A percentile compares a stretch with the other conserved stretches of the same genome.
Conservation (phyloP, 495 filamentous ascomycete genomes). For the Parachaetomium inaequale region DNA sequence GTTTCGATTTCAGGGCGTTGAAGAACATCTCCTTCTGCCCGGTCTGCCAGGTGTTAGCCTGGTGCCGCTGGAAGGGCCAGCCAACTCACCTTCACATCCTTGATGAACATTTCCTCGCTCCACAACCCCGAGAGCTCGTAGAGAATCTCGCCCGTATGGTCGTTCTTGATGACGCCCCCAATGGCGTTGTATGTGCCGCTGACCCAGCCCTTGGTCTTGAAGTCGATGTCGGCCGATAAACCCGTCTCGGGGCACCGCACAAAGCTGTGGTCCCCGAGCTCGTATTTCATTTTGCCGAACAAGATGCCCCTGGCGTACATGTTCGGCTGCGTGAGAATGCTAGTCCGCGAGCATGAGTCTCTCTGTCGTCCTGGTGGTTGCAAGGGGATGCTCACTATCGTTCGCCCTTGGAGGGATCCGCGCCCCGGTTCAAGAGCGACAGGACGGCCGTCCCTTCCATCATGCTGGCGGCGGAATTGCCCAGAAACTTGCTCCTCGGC, state of each 20-base stretch:
- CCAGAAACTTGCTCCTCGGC: conserved; percentile 92
- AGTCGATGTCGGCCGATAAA: conserved; percentile 89
- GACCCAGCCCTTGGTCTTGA: conserved; percentile 98
- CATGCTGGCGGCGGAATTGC: conserved; percentile 95
- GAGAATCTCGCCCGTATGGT: conserved; percentile 75
- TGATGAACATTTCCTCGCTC: conserved; percentile 91
- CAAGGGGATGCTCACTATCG: conserved; percentile 65
- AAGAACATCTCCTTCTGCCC: conserved; percentile 86
- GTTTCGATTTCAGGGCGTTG: conserved; percentile 72
- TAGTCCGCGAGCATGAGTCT: conserved; percentile 30
- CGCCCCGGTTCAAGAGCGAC: conserved; percentile 72
- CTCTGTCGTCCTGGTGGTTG: no score
- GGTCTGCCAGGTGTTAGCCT: conserved; percentile 52
- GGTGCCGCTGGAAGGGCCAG: conserved; percentile 9
- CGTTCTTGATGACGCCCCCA: conserved; percentile 86
- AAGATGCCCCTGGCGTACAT: conserved; percentile 98
- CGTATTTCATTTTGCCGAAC: conserved; percentile 99
- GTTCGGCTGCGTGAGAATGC: conserved; percentile 92
- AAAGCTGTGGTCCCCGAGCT: conserved; percentile 93
- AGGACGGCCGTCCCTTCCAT: conserved; percentile 96
- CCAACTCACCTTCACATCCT: conserved; percentile 66
- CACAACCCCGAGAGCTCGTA: conserved; percentile 91
- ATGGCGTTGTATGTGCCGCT: conserved; percentile 95
- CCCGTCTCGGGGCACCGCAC: conserved; percentile 87
- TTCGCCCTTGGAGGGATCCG: conserved; percentile 64